A percentile compares a stretch with the other conserved stretches of the same genome.
Evolutionary conservation across 371 early-diverging fungal species (phyloP).

Genomic region (Rhizopus stolonifer): DNA sequence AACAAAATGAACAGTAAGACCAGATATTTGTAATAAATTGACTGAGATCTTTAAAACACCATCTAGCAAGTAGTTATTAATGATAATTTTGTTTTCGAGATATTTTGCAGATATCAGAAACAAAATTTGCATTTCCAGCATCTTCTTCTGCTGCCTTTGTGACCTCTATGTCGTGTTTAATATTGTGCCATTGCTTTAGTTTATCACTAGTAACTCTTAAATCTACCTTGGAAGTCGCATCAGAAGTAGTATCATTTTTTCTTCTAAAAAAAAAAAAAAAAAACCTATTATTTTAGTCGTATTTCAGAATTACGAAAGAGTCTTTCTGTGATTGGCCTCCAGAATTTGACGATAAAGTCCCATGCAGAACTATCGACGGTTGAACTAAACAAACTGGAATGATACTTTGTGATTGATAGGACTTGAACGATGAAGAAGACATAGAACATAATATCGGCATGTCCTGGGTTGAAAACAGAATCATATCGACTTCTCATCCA

Average conservation of each 20-base stretch:
- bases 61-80: conserved; percentile 6
- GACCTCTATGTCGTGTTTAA: conserved; percentile 3
- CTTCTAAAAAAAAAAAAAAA: not conserved
- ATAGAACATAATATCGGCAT: conserved; percentile 6
- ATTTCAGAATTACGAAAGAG: not conserved
- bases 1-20: not conserved
- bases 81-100: conserved; percentile 4
- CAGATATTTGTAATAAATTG: conserved; percentile 5
- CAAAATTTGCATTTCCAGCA: not conserved
- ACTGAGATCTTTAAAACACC: not conserved
- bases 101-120: not conserved
- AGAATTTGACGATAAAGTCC: conserved; percentile 9
- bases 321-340: not conserved
- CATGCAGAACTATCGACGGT: conserved; percentile 11
- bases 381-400: not conserved
- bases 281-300: conserved; percentile 8
- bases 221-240: not conserved
- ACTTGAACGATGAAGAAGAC: conserved; percentile 6
- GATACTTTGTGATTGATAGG: not conserved
- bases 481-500: conserved; percentile 1
- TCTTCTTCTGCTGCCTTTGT: conserved; percentile 4
- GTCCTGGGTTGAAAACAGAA: not conserved
- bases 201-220: conserved; percentile 3
- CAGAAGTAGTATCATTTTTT: conserved; percentile 1
- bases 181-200: conserved; percentile 9